Evolutionary conservation across 441 rosid genomes (phyloP).

Genomic region (Melastoma candidum): DNA sequence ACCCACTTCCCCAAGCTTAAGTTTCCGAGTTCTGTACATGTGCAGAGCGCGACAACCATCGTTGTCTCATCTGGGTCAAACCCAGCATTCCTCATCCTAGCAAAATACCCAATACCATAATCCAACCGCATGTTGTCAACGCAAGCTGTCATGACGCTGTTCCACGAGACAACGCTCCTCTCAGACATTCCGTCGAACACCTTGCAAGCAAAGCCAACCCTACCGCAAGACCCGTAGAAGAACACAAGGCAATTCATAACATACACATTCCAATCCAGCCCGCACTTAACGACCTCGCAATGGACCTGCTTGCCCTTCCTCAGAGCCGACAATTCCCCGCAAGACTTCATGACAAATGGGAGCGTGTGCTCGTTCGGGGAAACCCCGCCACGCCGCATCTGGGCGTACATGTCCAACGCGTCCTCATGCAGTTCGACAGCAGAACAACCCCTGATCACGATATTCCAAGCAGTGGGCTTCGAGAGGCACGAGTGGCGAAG

Average conservation of each 20-base stretch:
- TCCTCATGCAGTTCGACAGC: too few species aligned
- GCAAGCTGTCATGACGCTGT: constrained; percentile 55
- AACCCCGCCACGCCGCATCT: constrained; percentile 4
- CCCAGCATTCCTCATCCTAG: constrained; percentile 33
- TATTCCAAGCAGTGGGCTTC: too few species aligned
- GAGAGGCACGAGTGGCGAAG: too few species aligned
- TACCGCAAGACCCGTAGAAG: constrained; percentile 43
- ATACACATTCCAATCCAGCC: constrained; percentile 41
- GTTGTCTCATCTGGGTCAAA: constrained; percentile 63
- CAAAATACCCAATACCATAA: constrained; percentile 37
- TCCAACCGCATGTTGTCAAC: constrained; percentile 30
- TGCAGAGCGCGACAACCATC: constrained; percentile 55
- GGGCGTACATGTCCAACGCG: too few species aligned
- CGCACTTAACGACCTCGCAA: constrained; percentile 36
- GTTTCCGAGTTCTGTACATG: constrained; percentile 43
- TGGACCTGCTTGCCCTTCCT: constrained; percentile 48
- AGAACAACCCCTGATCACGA: too few species aligned
- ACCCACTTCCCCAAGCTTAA: constrained; percentile 56
- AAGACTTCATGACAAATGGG: constrained; percentile 53
- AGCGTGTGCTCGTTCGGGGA: constrained; percentile 48
- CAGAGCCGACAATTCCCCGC: constrained; percentile 39
- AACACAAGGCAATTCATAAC: constrained; percentile 49
- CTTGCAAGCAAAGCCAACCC: constrained; percentile 30
- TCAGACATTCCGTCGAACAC: constrained; percentile 60
- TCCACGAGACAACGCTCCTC: constrained; percentile 71